Conservation (phyloP, 164 flowering plant species). For the Berberis thunbergii region DNA sequence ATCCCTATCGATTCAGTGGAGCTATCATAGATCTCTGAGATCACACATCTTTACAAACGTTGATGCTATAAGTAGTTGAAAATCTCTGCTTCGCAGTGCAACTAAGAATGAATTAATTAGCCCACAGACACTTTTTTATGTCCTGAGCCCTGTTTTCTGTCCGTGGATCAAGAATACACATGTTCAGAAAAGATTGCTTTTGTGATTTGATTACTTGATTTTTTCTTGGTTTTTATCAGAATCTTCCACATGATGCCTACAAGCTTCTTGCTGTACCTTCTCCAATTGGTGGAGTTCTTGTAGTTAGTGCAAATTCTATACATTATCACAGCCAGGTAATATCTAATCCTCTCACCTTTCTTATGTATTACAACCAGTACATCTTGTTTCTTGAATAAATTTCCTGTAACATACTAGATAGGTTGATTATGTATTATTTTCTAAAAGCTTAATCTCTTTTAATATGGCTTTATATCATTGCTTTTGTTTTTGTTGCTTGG, state of each 20-base stretch:
- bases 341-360: not conserved
- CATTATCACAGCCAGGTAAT: slow-evolving; percentile 95
- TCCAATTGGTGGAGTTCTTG: slow-evolving; percentile 96
- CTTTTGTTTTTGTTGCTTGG: slow-evolving; percentile 7
- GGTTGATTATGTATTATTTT: not conserved
- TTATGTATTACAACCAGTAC: not conserved
- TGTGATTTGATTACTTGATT: too few relatives aligned
- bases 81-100: too few relatives aligned
- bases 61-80: too few relatives aligned
- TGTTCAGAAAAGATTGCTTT: too few relatives aligned
- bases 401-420: not conserved
- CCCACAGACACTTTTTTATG: too few relatives aligned
- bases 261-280: slow-evolving; percentile 98
- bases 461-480: not conserved
- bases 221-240: slow-evolving; percentile 33
- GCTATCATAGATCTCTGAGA: too few relatives aligned
- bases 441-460: not conserved
- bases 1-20: too few relatives aligned
- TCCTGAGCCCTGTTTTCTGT: too few relatives aligned
- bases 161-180: too few relatives aligned
- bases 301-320: slow-evolving; percentile 67
- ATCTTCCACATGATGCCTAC: slow-evolving; percentile 95
- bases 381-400: not conserved
- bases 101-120: too few relatives aligned
- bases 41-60: too few relatives aligned